Base-by-base conservation (phyloP, 83 land plant genomes). In the Larix sibirica region DNA sequence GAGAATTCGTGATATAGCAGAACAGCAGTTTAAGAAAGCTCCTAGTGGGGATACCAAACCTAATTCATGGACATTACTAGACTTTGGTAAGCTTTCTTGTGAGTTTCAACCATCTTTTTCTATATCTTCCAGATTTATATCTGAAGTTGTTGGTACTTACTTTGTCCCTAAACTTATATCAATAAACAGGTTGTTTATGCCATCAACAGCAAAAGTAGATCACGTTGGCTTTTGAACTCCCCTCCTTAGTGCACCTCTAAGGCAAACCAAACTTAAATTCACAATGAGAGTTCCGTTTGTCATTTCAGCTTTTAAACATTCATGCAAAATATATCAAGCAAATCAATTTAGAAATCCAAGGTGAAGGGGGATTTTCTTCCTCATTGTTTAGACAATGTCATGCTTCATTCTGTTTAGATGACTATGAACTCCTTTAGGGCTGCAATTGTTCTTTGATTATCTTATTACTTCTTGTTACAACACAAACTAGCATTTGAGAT, bases 1-100 rank as follows among this genome's bases (percentile, higher is more conserved):
- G n/a, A 94, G 63, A 79, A 92, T 97, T 18, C 88, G 94, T 87
- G 98, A 97, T 85, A 65, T 90, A 5, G 98, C 96, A 62, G 96
- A 91, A 81, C 84, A 91, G 74, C 81, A 88, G 79, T 97, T 89
- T 80, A 90, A 86, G 64, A 93, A 81, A 69, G 62, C 84, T 83
- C 91, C 97, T 38, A 68, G 87, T 44, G 97, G 96, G 4, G 98
- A 96, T 79, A 70, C 77, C 38, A 96, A 94, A 77, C 97, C 98
- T 14, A 96, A 93, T 77, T 86, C 98, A 1, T 97, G 99, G 99
- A 97, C 97, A 17, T 86, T 97, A 79, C 84, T 97, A 24, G 99
- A 97, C 83, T 97, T 91, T 84, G 99, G 99, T 96, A 87, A 83
- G 90, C 36, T 17, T 44, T 60, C 21, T 14, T 42, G 3, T 79